A percentile compares a stretch with the other conserved stretches of the same genome.
Evolutionary conservation across 257 asterid species (phyloP).

Genomic region (Jaltomata sinuosa): DNA sequence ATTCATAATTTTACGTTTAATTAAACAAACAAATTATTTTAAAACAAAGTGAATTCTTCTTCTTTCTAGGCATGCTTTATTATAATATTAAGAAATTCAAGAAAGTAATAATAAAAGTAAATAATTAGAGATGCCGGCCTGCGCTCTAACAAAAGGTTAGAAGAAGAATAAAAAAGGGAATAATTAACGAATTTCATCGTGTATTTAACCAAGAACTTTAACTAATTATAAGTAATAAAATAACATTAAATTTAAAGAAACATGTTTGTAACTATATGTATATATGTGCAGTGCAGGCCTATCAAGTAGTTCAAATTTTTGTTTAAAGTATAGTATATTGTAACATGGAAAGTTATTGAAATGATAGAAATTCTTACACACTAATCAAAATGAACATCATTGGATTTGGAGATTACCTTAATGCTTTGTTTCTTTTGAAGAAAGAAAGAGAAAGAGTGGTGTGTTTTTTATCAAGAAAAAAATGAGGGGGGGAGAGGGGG

Average conservation of each 20-base stretch:
- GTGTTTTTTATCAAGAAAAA: not conserved
- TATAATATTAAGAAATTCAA: constrained; percentile 5
- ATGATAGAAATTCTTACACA: constrained; percentile 11
- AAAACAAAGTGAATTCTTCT: constrained; percentile 15
- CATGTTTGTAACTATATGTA: constrained; percentile 11
- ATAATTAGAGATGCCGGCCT: constrained; percentile 49
- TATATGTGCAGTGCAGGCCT: constrained; percentile 36
- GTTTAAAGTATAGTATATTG: not conserved
- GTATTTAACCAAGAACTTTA: constrained; percentile 18
- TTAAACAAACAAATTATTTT: constrained; percentile 4
- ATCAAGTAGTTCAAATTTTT: not conserved
- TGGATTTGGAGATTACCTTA: constrained; percentile 36
- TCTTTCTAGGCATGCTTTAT: constrained; percentile 31
- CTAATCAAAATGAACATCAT: constrained; percentile 29
- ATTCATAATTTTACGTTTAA: constrained; percentile 9
- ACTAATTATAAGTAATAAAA: not conserved
- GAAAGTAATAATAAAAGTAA: not conserved
- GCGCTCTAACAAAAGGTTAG: constrained; percentile 19
- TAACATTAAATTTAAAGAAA: not conserved
- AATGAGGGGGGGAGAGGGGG: not conserved
- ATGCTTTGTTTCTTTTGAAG: constrained; percentile 12
- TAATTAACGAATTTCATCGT: not conserved
- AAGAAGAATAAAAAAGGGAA: not conserved
- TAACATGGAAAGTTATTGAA: constrained; percentile 5
- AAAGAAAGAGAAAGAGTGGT: constrained; percentile 9